phyloP scores from a whole-genome alignment of 306 rosid genomes.

The Casuarina cunninghamiana region DNA sequence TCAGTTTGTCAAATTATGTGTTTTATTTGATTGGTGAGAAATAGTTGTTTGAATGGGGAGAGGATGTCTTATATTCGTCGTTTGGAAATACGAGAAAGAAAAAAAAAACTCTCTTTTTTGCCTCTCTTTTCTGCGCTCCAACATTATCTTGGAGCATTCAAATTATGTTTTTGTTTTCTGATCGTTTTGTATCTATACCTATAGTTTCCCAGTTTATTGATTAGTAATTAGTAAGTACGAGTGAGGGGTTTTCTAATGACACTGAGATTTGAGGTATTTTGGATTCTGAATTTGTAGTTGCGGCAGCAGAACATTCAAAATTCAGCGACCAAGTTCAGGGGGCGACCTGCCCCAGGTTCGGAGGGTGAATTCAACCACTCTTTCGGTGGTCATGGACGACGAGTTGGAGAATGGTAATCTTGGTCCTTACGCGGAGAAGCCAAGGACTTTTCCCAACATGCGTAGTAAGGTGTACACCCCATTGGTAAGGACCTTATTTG shows the following conservation, averaged over 20 bases:
- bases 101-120: background rate
- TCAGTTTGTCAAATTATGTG: no score
- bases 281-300: background rate
- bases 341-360: constrained; percentile 95
- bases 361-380: constrained; percentile 65
- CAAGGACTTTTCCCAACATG: constrained; percentile 87
- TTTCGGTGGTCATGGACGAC: constrained; percentile 56
- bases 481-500: constrained; percentile 47
- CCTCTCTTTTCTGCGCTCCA: background rate
- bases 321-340: constrained; percentile 97
- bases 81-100: background rate
- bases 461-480: constrained; percentile 84
- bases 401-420: constrained; percentile 69
- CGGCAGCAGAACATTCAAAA: constrained; percentile 46
- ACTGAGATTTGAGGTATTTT: background rate
- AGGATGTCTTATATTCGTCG: background rate
- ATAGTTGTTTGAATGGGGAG: background rate
- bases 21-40: background rate
- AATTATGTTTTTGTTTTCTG: background rate
- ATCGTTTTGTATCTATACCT: background rate
- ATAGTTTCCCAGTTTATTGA: background rate
- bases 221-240: background rate
- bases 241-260: background rate
- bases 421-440: constrained; percentile 75
- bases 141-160: background rate